Percentiles rank a stretch among this genome's conserved stretches.
These are phyloP conservation scores for Crithidia bombi DNA, from an alignment of 208 protist species.

Conservation along the genomic window DNA sequence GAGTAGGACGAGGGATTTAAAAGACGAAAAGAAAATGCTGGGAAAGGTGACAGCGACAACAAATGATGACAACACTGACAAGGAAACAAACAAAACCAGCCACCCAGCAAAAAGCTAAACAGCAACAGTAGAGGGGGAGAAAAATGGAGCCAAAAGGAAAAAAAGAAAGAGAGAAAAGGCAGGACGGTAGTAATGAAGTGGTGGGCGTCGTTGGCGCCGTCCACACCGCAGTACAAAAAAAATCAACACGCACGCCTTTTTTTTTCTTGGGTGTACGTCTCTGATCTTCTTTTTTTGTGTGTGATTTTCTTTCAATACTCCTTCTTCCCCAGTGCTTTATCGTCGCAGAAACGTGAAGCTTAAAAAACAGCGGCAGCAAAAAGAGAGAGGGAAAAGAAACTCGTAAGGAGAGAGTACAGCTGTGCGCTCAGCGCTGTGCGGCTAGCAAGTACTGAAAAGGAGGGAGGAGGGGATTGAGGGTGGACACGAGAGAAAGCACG, in stretches of 20 bases:
- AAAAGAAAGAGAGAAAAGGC: not conserved
- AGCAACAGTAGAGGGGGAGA: too few species aligned
- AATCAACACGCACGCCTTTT: not conserved
- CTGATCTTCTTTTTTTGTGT: not conserved
- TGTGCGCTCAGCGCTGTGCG: not conserved
- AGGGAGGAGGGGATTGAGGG: not conserved
- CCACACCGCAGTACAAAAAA: too few species aligned
- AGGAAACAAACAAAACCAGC: slow-evolving; percentile 1
- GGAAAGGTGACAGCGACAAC: too few species aligned
- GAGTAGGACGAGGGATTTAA: too few species aligned
- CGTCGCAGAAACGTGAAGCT: not conserved
- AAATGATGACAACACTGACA: too few species aligned
- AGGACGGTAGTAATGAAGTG: not conserved
- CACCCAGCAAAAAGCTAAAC: too few species aligned
- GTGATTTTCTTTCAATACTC: not conserved
- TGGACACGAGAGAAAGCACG: too few species aligned
- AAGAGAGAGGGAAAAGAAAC: not conserved
- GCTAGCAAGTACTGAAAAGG: not conserved
- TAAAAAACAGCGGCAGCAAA: not conserved
- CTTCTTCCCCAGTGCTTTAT: too few species aligned
- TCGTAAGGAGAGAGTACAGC: not conserved
- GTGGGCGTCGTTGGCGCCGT: too few species aligned
- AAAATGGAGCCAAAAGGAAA: slow-evolving; percentile 13
- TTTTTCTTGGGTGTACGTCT: too few species aligned
- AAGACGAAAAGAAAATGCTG: not conserved